Evolutionary conservation across 257 asterid species (phyloP).

Genomic region (Solanum acaule): DNA sequence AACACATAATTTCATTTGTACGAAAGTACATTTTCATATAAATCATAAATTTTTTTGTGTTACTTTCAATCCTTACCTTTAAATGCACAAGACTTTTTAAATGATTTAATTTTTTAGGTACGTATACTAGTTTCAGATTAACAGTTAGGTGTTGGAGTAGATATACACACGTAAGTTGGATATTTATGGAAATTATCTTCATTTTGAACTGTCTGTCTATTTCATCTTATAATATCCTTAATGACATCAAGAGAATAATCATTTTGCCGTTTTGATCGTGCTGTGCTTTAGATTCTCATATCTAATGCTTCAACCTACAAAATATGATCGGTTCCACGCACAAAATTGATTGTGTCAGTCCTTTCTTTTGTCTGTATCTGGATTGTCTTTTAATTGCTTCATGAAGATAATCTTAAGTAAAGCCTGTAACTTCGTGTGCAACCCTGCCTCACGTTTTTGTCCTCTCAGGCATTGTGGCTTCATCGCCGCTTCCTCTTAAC

Average conservation of each 20-base stretch:
- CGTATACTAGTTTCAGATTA: neutral
- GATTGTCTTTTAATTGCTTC: neutral
- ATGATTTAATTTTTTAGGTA: neutral
- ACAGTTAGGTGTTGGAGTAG: neutral
- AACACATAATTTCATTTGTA: neutral
- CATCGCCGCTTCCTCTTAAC: constrained; percentile 88
- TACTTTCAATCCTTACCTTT: neutral
- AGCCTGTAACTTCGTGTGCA: neutral
- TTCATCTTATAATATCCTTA: neutral
- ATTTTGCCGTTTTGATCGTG: neutral
- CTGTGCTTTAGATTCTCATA: neutral
- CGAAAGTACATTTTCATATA: neutral
- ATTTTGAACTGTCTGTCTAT: neutral
- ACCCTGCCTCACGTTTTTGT: neutral
- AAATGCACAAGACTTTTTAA: neutral
- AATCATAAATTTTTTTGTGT: neutral
- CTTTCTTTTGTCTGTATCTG: neutral
- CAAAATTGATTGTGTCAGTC: neutral
- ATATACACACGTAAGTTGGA: neutral
- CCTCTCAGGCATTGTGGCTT: constrained; percentile 79
- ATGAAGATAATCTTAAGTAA: neutral
- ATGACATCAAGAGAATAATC: neutral
- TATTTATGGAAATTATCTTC: neutral
- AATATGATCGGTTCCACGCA: neutral
- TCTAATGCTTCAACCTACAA: neutral